These are phyloP conservation scores for Solanum hybrid DNA, from an alignment of 305 asterid species.

Conservation along the genomic window DNA sequence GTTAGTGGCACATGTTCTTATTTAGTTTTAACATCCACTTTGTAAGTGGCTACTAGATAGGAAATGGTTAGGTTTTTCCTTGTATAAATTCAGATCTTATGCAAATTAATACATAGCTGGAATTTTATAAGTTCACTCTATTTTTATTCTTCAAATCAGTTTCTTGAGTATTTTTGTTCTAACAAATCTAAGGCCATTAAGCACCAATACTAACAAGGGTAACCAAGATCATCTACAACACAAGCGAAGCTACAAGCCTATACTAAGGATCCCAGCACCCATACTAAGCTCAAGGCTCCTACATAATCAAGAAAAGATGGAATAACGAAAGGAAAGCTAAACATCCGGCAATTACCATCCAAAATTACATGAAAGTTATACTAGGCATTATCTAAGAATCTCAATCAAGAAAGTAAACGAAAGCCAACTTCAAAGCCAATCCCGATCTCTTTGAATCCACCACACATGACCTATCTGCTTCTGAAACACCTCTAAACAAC, in stretches of 20 bases:
- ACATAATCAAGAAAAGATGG: background rate
- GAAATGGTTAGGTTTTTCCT: too few species aligned
- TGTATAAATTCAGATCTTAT: too few species aligned
- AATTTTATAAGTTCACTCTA: too few species aligned
- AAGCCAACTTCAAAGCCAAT: background rate
- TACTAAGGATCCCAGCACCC: background rate
- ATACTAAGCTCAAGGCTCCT: background rate
- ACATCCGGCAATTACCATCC: background rate
- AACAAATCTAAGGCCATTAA: too few species aligned
- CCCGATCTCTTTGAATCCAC: background rate
- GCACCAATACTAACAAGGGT: background rate
- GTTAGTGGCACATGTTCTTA: too few species aligned
- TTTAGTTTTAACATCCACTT: too few species aligned
- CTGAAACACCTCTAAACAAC: background rate
- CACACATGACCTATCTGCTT: background rate
- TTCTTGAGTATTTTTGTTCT: too few species aligned
- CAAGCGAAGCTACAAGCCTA: background rate
- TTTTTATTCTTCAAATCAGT: too few species aligned
- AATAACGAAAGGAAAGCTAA: background rate
- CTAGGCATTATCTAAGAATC: background rate
- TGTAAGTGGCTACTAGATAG: too few species aligned
- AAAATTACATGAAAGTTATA: background rate
- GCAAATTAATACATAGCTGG: too few species aligned
- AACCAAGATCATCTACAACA: background rate
- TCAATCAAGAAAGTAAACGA: background rate